Evolutionary conservation across 2,329 filamentous ascomycete genomes (phyloP), one percentile per base, ranked within the genome.

Genomic region (Cadophora malorum): DNA sequence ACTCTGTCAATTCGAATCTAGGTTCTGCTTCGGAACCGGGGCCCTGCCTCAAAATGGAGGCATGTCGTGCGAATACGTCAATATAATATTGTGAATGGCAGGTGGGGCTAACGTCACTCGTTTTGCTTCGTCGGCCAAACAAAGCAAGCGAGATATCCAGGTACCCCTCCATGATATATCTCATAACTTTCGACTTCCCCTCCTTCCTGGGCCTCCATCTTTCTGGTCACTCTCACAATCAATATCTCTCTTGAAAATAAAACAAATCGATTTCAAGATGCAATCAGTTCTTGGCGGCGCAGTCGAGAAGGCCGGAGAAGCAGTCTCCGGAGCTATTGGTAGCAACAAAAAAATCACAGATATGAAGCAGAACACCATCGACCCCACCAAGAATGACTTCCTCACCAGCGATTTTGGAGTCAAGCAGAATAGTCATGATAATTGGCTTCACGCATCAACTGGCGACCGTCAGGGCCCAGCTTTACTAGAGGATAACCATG

Each of bases 321-420:
- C 73, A 16, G 68, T 76, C 23, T 62, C 69, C 5, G 68, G 60
- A 9, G 67, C 69, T 25, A 69, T 74, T 59, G 67, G 70, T 25
- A 66, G 67, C 49, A 77, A 76, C 67, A 74, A 75, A 69, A 78
- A 78, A 52, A 59, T 70, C 8, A 55, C 63, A 10, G 72, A 76
- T 28, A 69, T 77, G 68, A 71, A 73, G 65, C 63, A 63, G 5
- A 64, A 89, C 69, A 90, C 81, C 3, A 85, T 87, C 65, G 84
- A 92, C 75, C 83, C 87, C 1, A 80, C 85, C 55, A 79, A 85
- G 61, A 83, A 87, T 47, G 82, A 84, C 38, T 83, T 86, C 49
- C 87, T 94, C 72, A 95, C 92, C 0, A 90, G 90, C 60, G 93
- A 97, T 75, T 92, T 85, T 80, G 93, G 93, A 25, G 88, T 90